Conservation (phyloP, 1,139 yeast genomes). For the Petasospora rhodanensis region DNA sequence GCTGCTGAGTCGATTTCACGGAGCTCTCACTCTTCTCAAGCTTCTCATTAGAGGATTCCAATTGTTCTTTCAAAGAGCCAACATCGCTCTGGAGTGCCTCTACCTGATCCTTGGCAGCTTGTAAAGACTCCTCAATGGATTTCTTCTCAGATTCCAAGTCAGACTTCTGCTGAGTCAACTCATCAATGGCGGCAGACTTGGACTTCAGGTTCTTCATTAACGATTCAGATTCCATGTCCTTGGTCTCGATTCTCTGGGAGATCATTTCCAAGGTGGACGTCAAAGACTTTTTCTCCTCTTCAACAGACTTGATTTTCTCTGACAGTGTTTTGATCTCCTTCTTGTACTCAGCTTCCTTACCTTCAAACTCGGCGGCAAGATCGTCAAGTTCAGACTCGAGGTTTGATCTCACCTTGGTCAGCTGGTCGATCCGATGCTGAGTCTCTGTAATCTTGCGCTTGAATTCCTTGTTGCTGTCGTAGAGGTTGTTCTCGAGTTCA, state of each 20-base stretch:
- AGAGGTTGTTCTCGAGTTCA: slow-evolving; percentile 3
- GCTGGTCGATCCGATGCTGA: slow-evolving; percentile 4
- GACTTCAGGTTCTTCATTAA: slow-evolving; percentile 13
- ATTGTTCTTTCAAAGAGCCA: slow-evolving; percentile 9
- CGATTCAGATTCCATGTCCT: slow-evolving; percentile 26
- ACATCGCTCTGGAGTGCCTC: slow-evolving; percentile 2
- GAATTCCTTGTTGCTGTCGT: slow-evolving; percentile 1
- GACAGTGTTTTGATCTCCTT: slow-evolving; percentile 13
- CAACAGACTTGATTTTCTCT: slow-evolving; percentile 24
- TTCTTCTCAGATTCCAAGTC: slow-evolving; percentile 5
- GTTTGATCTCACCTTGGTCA: slow-evolving; percentile 2
- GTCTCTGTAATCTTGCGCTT: slow-evolving; percentile 4
- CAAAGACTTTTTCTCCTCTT: slow-evolving; percentile 27
- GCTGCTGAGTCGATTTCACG: slow-evolving; percentile 12
- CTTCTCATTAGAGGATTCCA: slow-evolving; percentile 1
- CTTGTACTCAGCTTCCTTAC: slow-evolving; percentile 17
- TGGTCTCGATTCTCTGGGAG: slow-evolving; percentile 29
- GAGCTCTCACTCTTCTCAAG: slow-evolving; percentile 9
- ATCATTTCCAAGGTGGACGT: slow-evolving; percentile 28
- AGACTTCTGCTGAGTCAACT: slow-evolving; percentile 7
- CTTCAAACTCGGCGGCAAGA: slow-evolving; percentile 18
- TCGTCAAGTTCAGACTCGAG: slow-evolving; percentile 23
- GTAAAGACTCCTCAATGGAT: slow-evolving; percentile 3
- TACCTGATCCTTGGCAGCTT: background rate
- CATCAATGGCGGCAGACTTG: slow-evolving; percentile 12